Percentiles rank a stretch among this genome's conserved stretches.
These are phyloP conservation scores for Voacanga thouarsii DNA, from an alignment of 257 asterid genomes.

Conservation along the genomic window DNA sequence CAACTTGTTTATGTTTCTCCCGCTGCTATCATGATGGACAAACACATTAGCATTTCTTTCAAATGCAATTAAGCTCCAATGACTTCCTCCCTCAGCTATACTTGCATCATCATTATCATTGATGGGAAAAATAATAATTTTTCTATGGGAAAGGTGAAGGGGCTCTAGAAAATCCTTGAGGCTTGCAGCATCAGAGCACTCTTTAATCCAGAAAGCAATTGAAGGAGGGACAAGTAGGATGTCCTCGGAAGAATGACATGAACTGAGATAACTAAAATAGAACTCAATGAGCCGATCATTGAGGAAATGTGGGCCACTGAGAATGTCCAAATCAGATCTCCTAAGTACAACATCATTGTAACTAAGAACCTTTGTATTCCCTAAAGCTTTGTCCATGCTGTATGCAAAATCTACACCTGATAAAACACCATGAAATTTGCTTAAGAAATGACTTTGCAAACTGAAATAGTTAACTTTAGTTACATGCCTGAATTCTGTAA, in stretches of 20 bases:
- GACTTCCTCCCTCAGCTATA: conserved; percentile 72
- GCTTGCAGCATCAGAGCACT: conserved; percentile 50
- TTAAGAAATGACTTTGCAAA: not conserved
- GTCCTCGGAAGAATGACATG: conserved; percentile 48
- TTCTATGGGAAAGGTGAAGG: conserved; percentile 47
- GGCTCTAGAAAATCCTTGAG: conserved; percentile 65
- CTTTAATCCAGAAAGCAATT: conserved; percentile 81
- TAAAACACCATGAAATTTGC: not conserved
- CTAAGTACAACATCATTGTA: conserved; percentile 73
- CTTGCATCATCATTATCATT: conserved; percentile 61
- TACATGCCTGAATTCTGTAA: not conserved
- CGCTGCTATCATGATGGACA: conserved; percentile 76
- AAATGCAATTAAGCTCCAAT: conserved; percentile 78
- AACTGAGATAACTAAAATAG: conserved; percentile 64
- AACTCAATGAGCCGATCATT: conserved; percentile 84
- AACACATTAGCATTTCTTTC: conserved; percentile 46
- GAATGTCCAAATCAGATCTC: conserved; percentile 65
- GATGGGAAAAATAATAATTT: conserved; percentile 69
- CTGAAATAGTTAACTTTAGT: not conserved
- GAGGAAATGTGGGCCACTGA: conserved; percentile 63
- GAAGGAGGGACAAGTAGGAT: conserved; percentile 72
- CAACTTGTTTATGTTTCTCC: conserved; percentile 23
- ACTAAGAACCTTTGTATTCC: conserved; percentile 64
- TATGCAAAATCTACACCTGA: not conserved
- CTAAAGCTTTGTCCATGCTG: conserved; percentile 33